phyloP scores from a whole-genome alignment of 495 filamentous ascomycete genomes.

The Penicillium salamii region DNA sequence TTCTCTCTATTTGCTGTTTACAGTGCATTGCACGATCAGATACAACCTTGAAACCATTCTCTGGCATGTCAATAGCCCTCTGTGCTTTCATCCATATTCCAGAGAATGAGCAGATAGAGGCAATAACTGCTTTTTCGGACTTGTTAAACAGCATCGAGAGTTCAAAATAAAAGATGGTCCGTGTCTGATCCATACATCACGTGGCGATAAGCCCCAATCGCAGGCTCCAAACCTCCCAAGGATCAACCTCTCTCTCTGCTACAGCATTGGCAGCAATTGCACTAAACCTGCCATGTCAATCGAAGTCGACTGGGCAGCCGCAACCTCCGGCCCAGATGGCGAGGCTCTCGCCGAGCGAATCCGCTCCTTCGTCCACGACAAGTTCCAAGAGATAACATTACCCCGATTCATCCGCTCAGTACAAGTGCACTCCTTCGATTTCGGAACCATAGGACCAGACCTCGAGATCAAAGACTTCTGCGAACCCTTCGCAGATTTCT shows the following conservation, averaged over 20 bases:
- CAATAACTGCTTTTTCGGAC: too few relatives aligned
- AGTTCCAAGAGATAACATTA: conserved; percentile 86
- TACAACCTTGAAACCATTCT: too few relatives aligned
- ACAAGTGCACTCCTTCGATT: conserved; percentile 89
- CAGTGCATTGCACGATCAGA: too few relatives aligned
- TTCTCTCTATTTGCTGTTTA: too few relatives aligned
- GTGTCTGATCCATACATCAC: not conserved
- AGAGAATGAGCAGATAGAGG: too few relatives aligned
- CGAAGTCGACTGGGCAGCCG: conserved; percentile 89
- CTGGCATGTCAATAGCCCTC: too few relatives aligned
- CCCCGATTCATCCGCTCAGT: conserved; percentile 97
- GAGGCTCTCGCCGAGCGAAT: conserved; percentile 77
- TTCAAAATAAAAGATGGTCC: not conserved
- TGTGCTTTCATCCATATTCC: conserved; percentile 23
- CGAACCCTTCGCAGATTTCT: conserved; percentile 93
- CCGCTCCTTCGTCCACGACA: conserved; percentile 89
- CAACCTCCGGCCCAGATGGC: conserved; percentile 88
- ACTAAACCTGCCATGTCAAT: conserved; percentile 77
- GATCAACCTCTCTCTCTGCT: not conserved
- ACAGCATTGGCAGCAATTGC: not conserved
- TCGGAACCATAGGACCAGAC: conserved; percentile 77
- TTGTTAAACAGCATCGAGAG: too few relatives aligned
- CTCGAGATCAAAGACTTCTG: conserved; percentile 95
- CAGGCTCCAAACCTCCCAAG: not conserved
- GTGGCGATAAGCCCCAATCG: conserved; percentile 6